Conservation (phyloP, 2,329 filamentous ascomycete genomes). For the Sarocladiaceae sp. region DNA sequence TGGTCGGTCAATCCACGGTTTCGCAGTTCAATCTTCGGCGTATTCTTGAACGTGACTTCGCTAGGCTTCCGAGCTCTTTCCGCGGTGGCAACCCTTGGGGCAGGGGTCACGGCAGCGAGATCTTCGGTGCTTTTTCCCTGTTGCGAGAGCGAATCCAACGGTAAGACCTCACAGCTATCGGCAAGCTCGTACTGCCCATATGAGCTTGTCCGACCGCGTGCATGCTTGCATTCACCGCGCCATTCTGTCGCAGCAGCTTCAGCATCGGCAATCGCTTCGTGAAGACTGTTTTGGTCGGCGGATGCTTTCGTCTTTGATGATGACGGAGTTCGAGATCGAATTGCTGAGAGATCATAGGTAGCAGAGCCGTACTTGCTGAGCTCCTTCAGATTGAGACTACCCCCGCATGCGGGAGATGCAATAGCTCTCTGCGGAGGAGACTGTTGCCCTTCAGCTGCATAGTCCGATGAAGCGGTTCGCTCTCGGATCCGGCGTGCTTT, state of each 20-base stretch:
- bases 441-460: background rate
- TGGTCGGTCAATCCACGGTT: slow-evolving; percentile 20
- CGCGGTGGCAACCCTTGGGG: background rate
- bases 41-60: slow-evolving; percentile 1
- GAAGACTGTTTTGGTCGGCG: slow-evolving; percentile 14
- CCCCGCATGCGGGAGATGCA: background rate
- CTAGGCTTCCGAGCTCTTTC: background rate
- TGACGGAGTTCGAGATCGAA: background rate
- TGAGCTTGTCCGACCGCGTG: slow-evolving; percentile 14
- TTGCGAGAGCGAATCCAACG: slow-evolving; percentile 18
- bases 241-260: slow-evolving; percentile 20
- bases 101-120: background rate
- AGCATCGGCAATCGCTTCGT: slow-evolving; percentile 21
- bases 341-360: background rate
- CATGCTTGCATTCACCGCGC: slow-evolving; percentile 18
- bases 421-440: background rate
- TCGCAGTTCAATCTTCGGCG: slow-evolving; percentile 10
- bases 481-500: background rate
- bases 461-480: slow-evolving; percentile 1
- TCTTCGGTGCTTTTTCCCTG: slow-evolving; percentile 7
- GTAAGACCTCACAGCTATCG: slow-evolving; percentile 22
- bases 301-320: background rate
- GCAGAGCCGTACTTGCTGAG: slow-evolving; percentile 1
- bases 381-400: background rate
- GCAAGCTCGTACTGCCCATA: slow-evolving; percentile 22